phyloP scores from a whole-genome alignment of 176 grass and related monocot genomes.

The Ampelocalamus luodianensis region DNA sequence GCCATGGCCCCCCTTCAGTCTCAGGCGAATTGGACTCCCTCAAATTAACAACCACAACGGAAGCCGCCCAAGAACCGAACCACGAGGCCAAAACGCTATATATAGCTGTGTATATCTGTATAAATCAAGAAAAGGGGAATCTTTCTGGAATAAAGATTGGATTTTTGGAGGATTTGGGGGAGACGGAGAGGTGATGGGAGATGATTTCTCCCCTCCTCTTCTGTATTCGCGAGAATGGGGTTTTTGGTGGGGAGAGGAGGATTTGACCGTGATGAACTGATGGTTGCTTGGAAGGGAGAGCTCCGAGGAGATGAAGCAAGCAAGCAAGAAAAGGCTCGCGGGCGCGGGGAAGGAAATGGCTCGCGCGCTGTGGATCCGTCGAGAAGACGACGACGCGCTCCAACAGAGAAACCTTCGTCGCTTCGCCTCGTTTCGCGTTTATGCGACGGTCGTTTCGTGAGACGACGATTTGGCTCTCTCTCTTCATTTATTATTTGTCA shows the following conservation, averaged over 20 bases:
- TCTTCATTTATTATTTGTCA: too few species aligned
- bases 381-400: too few species aligned
- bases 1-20: slow-evolving; percentile 46
- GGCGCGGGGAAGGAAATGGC: too few species aligned
- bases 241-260: slow-evolving; percentile 8
- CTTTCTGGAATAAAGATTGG: slow-evolving; percentile 45
- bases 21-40: slow-evolving; percentile 41
- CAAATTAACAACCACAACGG: slow-evolving; percentile 38
- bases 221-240: slow-evolving; percentile 47
- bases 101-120: slow-evolving; percentile 15
- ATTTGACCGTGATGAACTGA: slow-evolving; percentile 31
- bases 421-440: too few species aligned
- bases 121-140: slow-evolving; percentile 50
- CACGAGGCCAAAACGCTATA: slow-evolving; percentile 44
- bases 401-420: too few species aligned
- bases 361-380: too few species aligned
- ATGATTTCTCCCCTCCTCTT: slow-evolving; percentile 37
- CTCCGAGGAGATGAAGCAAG: neutral
- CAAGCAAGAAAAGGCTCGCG: too few species aligned
- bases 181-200: slow-evolving; percentile 12
- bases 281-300: neutral
- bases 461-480: too few species aligned
- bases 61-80: slow-evolving; percentile 32
- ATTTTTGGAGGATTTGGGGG: slow-evolving; percentile 39
- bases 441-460: too few species aligned